Evolutionary conservation across 2,329 filamentous ascomycete species (phyloP).

Genomic region (Exophiala sideris): DNA sequence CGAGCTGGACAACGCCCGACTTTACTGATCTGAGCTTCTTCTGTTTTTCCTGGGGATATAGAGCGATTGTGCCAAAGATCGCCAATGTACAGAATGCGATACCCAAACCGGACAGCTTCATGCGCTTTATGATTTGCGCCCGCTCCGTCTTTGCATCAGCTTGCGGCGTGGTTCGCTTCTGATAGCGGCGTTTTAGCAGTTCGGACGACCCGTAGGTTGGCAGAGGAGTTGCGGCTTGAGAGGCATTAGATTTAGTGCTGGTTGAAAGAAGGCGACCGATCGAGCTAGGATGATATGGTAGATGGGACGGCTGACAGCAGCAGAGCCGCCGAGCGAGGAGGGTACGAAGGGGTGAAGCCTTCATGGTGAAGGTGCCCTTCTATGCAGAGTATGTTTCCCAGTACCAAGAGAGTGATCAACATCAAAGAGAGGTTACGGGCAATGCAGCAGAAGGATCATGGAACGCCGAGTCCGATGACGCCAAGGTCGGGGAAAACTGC

Average conservation of each 20-base stretch:
- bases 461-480: neutral
- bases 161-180: slow-evolving; percentile 7
- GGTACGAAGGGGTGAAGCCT: slow-evolving; percentile 17
- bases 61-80: slow-evolving; percentile 40
- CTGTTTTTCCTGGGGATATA: slow-evolving; percentile 19
- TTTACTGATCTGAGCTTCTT: slow-evolving; percentile 12
- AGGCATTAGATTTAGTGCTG: slow-evolving; percentile 13
- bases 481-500: neutral
- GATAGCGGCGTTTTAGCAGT: slow-evolving; percentile 23
- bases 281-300: slow-evolving; percentile 2
- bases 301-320: slow-evolving; percentile 6
- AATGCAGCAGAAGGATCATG: too few species aligned
- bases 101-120: slow-evolving; percentile 29
- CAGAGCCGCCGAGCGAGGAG: slow-evolving; percentile 21
- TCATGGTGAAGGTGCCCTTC: slow-evolving; percentile 5
- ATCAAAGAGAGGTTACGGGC: too few species aligned
- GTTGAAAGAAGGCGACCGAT: slow-evolving; percentile 11
- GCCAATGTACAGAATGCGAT: slow-evolving; percentile 39
- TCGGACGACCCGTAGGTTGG: slow-evolving; percentile 21
- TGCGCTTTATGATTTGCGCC: slow-evolving; percentile 21
- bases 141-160: slow-evolving; percentile 16
- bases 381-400: too few species aligned
- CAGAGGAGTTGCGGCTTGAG: slow-evolving; percentile 4
- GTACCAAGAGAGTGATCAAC: too few species aligned
- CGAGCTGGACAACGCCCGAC: slow-evolving; percentile 35